These are phyloP conservation scores for Apophysomyces ossiformis DNA, from an alignment of 371 early-diverging fungal genomes.

Conservation along the genomic window DNA sequence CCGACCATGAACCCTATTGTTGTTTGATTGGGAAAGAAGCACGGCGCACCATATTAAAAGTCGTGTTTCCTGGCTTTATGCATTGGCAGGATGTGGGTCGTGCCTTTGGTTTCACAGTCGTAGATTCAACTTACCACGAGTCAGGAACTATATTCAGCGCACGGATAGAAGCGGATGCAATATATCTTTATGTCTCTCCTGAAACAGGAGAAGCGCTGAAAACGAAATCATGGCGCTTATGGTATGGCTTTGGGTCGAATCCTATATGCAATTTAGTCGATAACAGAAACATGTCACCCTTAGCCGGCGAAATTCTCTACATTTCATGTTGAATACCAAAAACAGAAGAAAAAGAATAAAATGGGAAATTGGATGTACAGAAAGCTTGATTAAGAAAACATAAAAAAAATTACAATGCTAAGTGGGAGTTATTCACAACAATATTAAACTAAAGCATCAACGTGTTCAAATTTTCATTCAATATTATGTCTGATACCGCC, in stretches of 20 bases:
- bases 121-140: not conserved
- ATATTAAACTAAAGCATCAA: conserved; percentile 35
- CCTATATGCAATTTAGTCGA: conserved; percentile 26
- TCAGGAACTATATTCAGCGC: conserved; percentile 17
- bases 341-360: no score
- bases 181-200: conserved; percentile 21
- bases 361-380: no score
- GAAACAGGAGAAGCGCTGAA: conserved; percentile 2
- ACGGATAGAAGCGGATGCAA: conserved; percentile 10
- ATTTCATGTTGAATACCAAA: no score
- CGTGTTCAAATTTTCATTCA: conserved; percentile 52
- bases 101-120: conserved; percentile 25
- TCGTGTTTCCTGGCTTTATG: not conserved
- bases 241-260: conserved; percentile 30
- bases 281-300: conserved; percentile 13
- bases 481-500: conserved; percentile 62
- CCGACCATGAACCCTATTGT: not conserved
- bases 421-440: conserved; percentile 7
- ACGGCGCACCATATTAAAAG: not conserved
- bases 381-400: not conserved
- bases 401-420: conserved; percentile 7
- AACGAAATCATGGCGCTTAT: conserved; percentile 9
- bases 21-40: not conserved
- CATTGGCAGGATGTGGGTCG: conserved; percentile 7
- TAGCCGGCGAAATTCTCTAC: conserved; percentile 8